Evolutionary conservation across 75 land plant species (phyloP), one percentile per base, ranked within the genome.

Genomic region (Sequoia sempervirens): DNA sequence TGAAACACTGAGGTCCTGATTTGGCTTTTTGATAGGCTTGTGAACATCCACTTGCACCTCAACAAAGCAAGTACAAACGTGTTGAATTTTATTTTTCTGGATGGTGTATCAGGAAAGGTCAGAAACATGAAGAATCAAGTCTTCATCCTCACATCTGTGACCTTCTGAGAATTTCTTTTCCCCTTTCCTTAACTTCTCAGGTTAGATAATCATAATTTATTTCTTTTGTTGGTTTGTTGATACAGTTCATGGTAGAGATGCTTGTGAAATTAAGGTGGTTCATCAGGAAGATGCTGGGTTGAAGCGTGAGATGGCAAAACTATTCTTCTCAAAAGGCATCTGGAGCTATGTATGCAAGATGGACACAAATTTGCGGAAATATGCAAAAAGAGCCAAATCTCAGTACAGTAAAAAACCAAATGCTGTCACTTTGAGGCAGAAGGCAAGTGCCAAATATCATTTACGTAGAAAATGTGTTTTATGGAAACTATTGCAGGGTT

Each of bases 81-180:
- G 98, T 96, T 45, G 88, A 84, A 23, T 85, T 78, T 69, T 97
- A 91, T 79, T 86, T 90, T 74, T 96, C 98, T 80, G 99, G 99
- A n/a, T 97, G 99, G 98, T 87, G 93, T 64, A 97, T 97, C 13
- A 87, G 88, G 61, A 90, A 90, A 97, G 99, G 99, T 85, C 80
- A 87, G 90, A 72, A n/a, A 58, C 37, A 46, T 83, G 56, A 75
- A 79, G 34, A 81, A 36, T 45, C 36, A 83, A 50, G 43, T 83
- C 26, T 13, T 78, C 3, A 17, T 13, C 30, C 28, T 23, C 32
- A 15, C 17, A 53, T 38, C 66, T 52, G 12, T 41, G 12, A n/a
- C 40, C 68, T 73, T 76, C 76, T 87, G 79, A 81, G 30, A 75
- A 45, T 23, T 32, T 28, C 45, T n/a, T 76, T 79, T 78, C 8